Percentiles rank a stretch among this genome's conserved stretches.
phyloP scores from a whole-genome alignment of 371 early-diverging fungal species.

The Saksenaea oblongispora region DNA sequence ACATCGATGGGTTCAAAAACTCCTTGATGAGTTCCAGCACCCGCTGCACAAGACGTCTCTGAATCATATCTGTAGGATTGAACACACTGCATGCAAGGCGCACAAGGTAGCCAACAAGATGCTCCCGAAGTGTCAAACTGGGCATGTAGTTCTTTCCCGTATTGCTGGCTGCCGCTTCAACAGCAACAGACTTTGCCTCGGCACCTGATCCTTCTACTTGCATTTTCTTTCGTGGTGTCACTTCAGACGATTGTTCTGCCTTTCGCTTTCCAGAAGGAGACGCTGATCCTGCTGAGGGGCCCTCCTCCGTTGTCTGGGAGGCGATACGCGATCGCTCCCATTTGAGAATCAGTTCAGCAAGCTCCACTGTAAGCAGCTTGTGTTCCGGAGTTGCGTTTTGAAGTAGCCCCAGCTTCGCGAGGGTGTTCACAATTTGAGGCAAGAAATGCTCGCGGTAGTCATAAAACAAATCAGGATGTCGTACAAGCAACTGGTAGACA shows the following conservation, averaged over 20 bases:
- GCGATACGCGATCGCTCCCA: slow-evolving; percentile 80
- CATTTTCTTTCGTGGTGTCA: slow-evolving; percentile 30
- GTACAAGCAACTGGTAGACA: slow-evolving; percentile 89
- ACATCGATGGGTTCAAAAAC: slow-evolving; percentile 58
- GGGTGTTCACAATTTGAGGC: slow-evolving; percentile 81
- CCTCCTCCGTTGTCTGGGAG: slow-evolving; percentile 19
- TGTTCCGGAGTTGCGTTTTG: slow-evolving; percentile 88
- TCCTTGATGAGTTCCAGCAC: slow-evolving; percentile 65
- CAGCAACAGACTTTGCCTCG: slow-evolving; percentile 25
- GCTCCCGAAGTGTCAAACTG: slow-evolving; percentile 63
- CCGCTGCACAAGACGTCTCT: slow-evolving; percentile 59
- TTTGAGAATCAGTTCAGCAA: slow-evolving; percentile 84
- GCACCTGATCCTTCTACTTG: slow-evolving; percentile 27
- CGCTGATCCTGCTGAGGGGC: slow-evolving; percentile 7
- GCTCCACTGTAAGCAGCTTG: slow-evolving; percentile 82
- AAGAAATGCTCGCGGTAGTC: slow-evolving; percentile 87
- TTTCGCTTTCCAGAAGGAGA: slow-evolving; percentile 24
- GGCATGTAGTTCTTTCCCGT: slow-evolving; percentile 48
- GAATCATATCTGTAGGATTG: slow-evolving; percentile 53
- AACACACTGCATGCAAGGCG: slow-evolving; percentile 69
- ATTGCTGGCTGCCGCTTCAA: neutral
- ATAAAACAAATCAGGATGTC: slow-evolving; percentile 89
- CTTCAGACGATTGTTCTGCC: slow-evolving; percentile 8
- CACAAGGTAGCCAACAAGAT: slow-evolving; percentile 67
- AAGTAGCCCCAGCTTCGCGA: slow-evolving; percentile 85